These are phyloP conservation scores for Penicillium decumbens DNA, from an alignment of 2,329 filamentous ascomycete genomes.

Conservation along the genomic window DNA sequence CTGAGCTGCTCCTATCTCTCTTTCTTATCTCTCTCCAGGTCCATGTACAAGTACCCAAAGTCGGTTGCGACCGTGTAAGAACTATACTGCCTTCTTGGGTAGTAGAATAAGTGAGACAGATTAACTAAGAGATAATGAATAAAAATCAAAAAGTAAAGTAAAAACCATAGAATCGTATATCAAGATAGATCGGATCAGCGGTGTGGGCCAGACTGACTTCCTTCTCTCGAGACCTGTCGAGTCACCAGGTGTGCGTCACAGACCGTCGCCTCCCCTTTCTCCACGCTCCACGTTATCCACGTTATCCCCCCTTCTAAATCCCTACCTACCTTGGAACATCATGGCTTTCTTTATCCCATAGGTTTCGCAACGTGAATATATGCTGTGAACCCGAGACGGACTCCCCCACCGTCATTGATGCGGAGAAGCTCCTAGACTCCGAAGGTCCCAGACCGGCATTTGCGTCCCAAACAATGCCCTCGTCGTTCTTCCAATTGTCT, in stretches of 20 bases:
- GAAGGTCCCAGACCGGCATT: constrained; percentile 21
- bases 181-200: constrained; percentile 2
- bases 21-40: neutral
- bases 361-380: constrained; percentile 24
- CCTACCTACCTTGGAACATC: constrained; percentile 2
- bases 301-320: constrained; percentile 9
- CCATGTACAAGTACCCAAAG: neutral
- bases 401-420: constrained; percentile 27
- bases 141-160: too few species aligned
- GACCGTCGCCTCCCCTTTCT: constrained; percentile 21
- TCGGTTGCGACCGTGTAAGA: neutral
- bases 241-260: constrained; percentile 45
- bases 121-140: too few species aligned
- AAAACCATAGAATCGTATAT: too few species aligned
- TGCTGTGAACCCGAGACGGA: constrained; percentile 26
- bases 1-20: constrained; percentile 9
- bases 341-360: constrained; percentile 23
- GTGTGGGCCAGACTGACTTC: constrained; percentile 24
- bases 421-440: constrained; percentile 39
- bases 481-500: constrained; percentile 11
- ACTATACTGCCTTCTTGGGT: neutral
- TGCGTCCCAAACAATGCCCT: constrained; percentile 27
- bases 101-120: neutral
- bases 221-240: constrained; percentile 27
- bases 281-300: neutral